These are phyloP conservation scores for Rauvolfia tetraphylla DNA, from an alignment of 257 asterid species.

Conservation along the genomic window DNA sequence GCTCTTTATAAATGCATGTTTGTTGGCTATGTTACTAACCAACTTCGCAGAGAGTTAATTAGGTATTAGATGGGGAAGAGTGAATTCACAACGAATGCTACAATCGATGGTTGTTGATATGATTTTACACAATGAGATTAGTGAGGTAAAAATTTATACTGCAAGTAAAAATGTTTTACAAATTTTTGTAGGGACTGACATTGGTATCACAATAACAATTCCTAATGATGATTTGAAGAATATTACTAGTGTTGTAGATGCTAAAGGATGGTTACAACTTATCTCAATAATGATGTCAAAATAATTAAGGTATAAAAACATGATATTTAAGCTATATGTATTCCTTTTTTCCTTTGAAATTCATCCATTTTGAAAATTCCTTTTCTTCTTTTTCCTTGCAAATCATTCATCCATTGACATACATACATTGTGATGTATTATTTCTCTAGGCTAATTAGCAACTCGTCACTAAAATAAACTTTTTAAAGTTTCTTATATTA, in stretches of 20 bases:
- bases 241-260: background rate
- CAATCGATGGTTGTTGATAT: background rate
- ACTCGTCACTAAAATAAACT: too few relatives aligned
- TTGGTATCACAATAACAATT: too few relatives aligned
- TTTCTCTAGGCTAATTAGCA: too few relatives aligned
- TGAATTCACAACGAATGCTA: background rate
- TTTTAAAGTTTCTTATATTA: too few relatives aligned
- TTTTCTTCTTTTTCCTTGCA: background rate
- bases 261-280: background rate
- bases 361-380: too few relatives aligned
- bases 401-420: background rate
- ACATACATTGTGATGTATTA: too few relatives aligned
- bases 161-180: conserved; percentile 13
- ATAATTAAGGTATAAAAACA: too few relatives aligned
- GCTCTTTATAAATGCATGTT: background rate
- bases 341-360: too few relatives aligned
- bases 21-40: background rate
- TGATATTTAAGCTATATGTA: too few relatives aligned
- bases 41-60: background rate
- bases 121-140: conserved; percentile 8
- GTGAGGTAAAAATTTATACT: conserved; percentile 9
- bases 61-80: background rate
- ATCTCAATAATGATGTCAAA: background rate
- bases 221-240: background rate
- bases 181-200: too few relatives aligned